A percentile compares a stretch with the other conserved stretches of the same genome.
Evolutionary conservation across 2,329 filamentous ascomycete genomes (phyloP).

Genomic region (Fusarium sp.): DNA sequence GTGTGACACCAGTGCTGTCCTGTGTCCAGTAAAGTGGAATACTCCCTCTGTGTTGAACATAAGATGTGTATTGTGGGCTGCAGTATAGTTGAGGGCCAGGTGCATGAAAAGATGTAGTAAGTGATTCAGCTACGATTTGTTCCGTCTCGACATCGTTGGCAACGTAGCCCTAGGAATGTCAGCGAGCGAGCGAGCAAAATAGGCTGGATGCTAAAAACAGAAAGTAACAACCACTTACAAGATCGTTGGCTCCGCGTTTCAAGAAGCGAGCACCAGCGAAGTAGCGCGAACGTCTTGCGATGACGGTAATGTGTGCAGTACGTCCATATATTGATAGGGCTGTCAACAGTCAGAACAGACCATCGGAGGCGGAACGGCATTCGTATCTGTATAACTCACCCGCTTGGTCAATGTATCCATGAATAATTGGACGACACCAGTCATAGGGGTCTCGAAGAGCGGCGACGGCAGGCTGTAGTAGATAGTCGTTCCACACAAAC

Average conservation of each 20-base stretch:
- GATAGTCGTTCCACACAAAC: slow-evolving; percentile 98
- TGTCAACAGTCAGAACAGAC: slow-evolving; percentile 30
- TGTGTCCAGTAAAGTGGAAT: slow-evolving; percentile 98
- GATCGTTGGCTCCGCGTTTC: slow-evolving; percentile 93
- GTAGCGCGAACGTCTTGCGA: slow-evolving; percentile 89
- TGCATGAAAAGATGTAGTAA: slow-evolving; percentile 95
- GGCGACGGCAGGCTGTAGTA: slow-evolving; percentile 79
- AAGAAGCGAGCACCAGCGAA: slow-evolving; percentile 95
- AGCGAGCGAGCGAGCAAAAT: slow-evolving; percentile 1
- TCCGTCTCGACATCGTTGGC: slow-evolving; percentile 99
- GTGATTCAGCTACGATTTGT: slow-evolving; percentile 94
- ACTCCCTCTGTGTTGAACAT: slow-evolving; percentile 95
- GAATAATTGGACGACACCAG: slow-evolving; percentile 96
- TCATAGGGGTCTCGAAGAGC: slow-evolving; percentile 86
- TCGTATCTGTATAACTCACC: slow-evolving; percentile 50
- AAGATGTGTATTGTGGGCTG: slow-evolving; percentile 93
- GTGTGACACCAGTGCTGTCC: slow-evolving; percentile 92
- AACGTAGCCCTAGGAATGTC: slow-evolving; percentile 77
- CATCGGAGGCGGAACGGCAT: not conserved
- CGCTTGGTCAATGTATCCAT: slow-evolving; percentile 95
- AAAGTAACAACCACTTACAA: slow-evolving; percentile 56
- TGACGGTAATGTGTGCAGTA: slow-evolving; percentile 90
- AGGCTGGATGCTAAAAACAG: not conserved
- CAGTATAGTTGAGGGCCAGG: slow-evolving; percentile 87
- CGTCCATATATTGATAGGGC: slow-evolving; percentile 88